Conservation (phyloP, 202 grass and related monocot species). For the Brachypodium distachyon region DNA sequence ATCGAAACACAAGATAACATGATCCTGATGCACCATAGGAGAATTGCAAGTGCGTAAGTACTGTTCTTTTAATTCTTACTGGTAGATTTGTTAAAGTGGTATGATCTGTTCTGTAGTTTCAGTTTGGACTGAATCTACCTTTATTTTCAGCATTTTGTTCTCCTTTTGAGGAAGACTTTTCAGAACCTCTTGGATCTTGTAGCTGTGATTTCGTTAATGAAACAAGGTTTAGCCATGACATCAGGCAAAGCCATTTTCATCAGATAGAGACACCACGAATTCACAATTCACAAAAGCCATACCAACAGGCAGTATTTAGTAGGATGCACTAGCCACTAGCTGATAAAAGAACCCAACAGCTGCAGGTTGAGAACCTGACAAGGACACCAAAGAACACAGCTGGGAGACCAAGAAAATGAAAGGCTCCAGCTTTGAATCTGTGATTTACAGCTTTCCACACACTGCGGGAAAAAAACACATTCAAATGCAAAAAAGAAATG, state of each 20-base stretch:
- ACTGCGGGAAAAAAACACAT: constrained; percentile 24
- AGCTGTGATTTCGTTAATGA: too few relatives aligned
- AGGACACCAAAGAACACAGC: background rate
- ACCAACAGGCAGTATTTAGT: background rate
- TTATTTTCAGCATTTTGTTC: too few relatives aligned
- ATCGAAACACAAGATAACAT: background rate
- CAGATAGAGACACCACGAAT: background rate
- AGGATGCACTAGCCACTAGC: background rate
- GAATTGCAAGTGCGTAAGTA: too few relatives aligned
- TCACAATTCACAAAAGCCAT: background rate
- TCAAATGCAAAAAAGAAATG: constrained; percentile 31
- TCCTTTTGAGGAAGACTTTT: too few relatives aligned
- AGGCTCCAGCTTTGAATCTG: constrained; percentile 41
- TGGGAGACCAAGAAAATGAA: background rate
- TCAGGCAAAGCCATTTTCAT: constrained; percentile 29
- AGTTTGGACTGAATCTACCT: too few relatives aligned
- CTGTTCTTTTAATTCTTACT: too few relatives aligned
- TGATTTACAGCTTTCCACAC: constrained; percentile 65
- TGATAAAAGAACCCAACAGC: background rate
- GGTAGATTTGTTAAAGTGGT: too few relatives aligned
- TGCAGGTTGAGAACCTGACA: background rate
- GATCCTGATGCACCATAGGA: background rate
- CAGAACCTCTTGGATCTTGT: too few relatives aligned
- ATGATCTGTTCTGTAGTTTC: too few relatives aligned
- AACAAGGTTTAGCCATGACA: constrained; percentile 27